phyloP scores from a whole-genome alignment of 176 grass and related monocot genomes.

The Phoenix dactylifera region DNA sequence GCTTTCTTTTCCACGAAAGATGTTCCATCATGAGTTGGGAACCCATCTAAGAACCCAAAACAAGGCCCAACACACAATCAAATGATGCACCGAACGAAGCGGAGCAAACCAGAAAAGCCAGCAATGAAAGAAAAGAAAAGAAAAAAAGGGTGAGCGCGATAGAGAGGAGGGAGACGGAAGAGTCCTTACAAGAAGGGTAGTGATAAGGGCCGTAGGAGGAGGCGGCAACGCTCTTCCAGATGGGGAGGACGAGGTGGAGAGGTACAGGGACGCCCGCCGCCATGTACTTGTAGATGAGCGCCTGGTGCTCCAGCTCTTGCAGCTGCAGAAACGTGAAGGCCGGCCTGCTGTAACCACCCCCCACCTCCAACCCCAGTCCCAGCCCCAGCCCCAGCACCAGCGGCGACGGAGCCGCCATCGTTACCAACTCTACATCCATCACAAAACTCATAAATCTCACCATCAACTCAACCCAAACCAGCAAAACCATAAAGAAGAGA shows the following conservation, averaged over 20 bases:
- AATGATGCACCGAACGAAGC: too few relatives aligned
- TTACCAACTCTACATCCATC: conserved; percentile 31
- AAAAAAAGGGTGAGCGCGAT: background rate
- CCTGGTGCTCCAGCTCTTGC: conserved; percentile 98
- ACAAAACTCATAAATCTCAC: too few relatives aligned
- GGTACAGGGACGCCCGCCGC: conserved; percentile 76
- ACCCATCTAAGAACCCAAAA: too few relatives aligned
- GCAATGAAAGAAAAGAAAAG: background rate
- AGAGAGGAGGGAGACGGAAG: conserved; percentile 9
- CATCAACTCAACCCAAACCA: too few relatives aligned
- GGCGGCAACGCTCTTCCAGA: conserved; percentile 94
- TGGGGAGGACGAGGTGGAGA: conserved; percentile 84
- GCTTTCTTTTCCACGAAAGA: too few relatives aligned
- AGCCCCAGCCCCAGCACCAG: conserved; percentile 61
- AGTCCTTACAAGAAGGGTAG: conserved; percentile 62
- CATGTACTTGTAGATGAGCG: conserved; percentile 98
- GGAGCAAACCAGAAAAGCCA: too few relatives aligned
- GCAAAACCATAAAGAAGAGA: too few relatives aligned
- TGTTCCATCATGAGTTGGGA: too few relatives aligned
- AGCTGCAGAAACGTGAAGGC: conserved; percentile 96
- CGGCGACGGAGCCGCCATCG: conserved; percentile 59
- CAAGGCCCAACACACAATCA: too few relatives aligned
- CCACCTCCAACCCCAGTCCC: conserved; percentile 38
- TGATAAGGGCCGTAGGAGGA: conserved; percentile 69
- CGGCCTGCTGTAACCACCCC: conserved; percentile 15